phyloP scores from a whole-genome alignment of 306 rosid genomes.

The Alnus glutinosa region DNA sequence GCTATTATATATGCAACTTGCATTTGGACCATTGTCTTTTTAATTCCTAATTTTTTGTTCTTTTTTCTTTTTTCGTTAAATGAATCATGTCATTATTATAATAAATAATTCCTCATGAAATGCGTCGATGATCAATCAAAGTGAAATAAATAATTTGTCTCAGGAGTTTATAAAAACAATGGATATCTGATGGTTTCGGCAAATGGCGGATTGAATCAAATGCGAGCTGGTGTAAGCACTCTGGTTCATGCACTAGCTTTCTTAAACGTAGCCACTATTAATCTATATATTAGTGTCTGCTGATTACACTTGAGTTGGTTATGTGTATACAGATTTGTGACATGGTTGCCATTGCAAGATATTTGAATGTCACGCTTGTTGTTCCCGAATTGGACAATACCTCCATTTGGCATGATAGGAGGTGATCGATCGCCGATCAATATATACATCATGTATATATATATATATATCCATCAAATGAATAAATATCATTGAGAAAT shows the following conservation, averaged over 20 bases:
- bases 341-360: conserved; percentile 89
- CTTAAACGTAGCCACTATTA: neutral
- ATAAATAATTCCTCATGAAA: no score
- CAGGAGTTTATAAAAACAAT: conserved; percentile 84
- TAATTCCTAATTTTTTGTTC: no score
- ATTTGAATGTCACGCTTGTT: conserved; percentile 78
- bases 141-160: no score
- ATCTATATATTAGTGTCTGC: neutral
- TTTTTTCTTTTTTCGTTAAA: no score
- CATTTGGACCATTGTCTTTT: no score
- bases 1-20: no score
- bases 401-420: conserved; percentile 97
- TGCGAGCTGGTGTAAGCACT: conserved; percentile 90
- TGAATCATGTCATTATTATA: no score
- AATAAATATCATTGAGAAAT: neutral
- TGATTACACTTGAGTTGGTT: neutral
- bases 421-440: neutral
- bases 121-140: no score
- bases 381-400: conserved; percentile 88
- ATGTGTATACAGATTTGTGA: conserved; percentile 78
- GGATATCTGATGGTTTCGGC: conserved; percentile 93
- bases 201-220: conserved; percentile 97
- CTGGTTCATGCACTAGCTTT: neutral
- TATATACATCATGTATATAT: no score
- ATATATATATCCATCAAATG: no score